phyloP scores from a whole-genome alignment of 148 eudicot species.

The Amaranthus cruentus region DNA sequence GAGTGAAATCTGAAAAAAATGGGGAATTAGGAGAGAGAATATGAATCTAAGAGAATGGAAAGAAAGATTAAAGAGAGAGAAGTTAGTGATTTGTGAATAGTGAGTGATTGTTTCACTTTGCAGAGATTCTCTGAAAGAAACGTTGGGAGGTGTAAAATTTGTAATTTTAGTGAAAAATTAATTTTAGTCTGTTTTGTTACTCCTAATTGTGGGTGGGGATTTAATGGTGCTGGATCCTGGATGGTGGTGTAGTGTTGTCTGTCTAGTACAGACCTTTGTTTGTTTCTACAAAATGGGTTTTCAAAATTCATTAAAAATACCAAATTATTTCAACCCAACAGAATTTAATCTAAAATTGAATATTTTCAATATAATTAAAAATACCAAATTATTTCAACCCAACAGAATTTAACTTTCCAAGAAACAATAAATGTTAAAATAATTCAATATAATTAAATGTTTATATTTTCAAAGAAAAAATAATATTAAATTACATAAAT shows the following conservation, averaged over 20 bases:
- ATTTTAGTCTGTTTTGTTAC: neutral
- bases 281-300: too few relatives aligned
- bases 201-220: neutral
- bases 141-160: conserved; percentile 14
- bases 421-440: too few relatives aligned
- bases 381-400: too few relatives aligned
- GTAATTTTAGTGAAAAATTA: neutral
- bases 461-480: too few relatives aligned
- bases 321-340: neutral
- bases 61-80: conserved; percentile 14
- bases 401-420: too few relatives aligned
- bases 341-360: too few relatives aligned
- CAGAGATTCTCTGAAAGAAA: conserved; percentile 47
- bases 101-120: conserved; percentile 22
- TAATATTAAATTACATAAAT: too few relatives aligned
- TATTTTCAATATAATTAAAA: too few relatives aligned
- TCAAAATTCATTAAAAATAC: neutral
- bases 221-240: neutral
- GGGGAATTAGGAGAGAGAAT: neutral
- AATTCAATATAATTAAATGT: too few relatives aligned
- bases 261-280: too few relatives aligned
- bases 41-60: conserved; percentile 14
- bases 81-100: neutral
- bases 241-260: too few relatives aligned
- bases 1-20: neutral